A percentile compares a stretch with the other conserved stretches of the same genome.
These are phyloP conservation scores for Phanerochaete carnosa DNA, from an alignment of 768 basidiomycete species.

Conservation along the genomic window DNA sequence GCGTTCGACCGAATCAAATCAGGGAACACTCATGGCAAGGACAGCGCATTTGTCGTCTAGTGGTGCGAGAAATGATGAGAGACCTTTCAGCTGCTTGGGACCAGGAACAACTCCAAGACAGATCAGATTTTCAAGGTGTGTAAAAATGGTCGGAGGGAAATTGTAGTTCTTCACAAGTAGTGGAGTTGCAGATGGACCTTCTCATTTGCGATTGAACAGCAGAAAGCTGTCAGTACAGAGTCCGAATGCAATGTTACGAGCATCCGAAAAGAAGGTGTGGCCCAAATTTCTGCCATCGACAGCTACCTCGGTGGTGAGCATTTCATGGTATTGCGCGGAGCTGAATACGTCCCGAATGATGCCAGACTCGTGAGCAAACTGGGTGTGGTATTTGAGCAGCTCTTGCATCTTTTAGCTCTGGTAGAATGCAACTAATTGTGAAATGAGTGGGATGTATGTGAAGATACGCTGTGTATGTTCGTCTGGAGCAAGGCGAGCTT, in stretches of 20 bases:
- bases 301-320: constrained; percentile 16
- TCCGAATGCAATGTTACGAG: constrained; percentile 39
- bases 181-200: constrained; percentile 38
- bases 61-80: neutral
- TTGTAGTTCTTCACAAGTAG: constrained; percentile 39
- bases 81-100: constrained; percentile 12
- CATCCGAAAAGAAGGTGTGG: constrained; percentile 33
- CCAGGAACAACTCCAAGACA: constrained; percentile 23
- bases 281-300: constrained; percentile 22
- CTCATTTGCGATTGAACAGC: constrained; percentile 29
- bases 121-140: constrained; percentile 17
- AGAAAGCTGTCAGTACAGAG: constrained; percentile 41
- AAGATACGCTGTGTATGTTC: too few relatives aligned
- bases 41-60: too few relatives aligned
- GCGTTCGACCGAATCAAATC: too few relatives aligned
- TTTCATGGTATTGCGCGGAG: neutral
- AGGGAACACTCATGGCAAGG: too few relatives aligned
- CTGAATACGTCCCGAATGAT: neutral
- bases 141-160: constrained; percentile 17
- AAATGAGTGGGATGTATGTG: too few relatives aligned
- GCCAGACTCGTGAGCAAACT: neutral
- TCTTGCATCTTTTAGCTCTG: too few relatives aligned
- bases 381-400: too few relatives aligned
- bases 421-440: too few relatives aligned
- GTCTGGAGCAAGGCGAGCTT: too few relatives aligned